Evolutionary conservation across 2,329 filamentous ascomycete genomes (phyloP), one percentile per base, ranked within the genome.

Genomic region (Gliomastix tumulicola): DNA sequence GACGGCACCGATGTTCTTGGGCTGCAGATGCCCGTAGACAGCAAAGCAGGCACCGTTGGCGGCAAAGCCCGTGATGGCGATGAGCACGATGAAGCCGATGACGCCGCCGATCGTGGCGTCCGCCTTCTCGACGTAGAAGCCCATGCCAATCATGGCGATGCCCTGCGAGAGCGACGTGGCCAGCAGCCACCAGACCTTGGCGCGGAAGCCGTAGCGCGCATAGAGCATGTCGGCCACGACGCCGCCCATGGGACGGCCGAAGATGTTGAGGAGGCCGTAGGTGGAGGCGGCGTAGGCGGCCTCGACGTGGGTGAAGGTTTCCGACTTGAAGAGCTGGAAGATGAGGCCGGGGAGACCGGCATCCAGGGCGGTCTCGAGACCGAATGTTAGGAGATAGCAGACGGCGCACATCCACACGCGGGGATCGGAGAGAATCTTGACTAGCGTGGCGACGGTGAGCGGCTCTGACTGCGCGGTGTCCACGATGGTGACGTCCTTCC

Each of bases 21-120:
- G 86, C 58, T 89, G 84, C 2, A 94, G 82, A 54, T 95, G 89
- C 4, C 88, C 88, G 18, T 95, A 82, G 6, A 95, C 71, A 0
- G 86, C 78, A 59, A 92, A 95, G 62, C 86, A 92, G 28, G 86
- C 80, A 1, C 89, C 89, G 54, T 95, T 95, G 30, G 80, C 81
- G 3, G 84, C 86, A 56, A 94, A 87, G 30, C 88, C 62, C 65
- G 94, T 94, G 54, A 94, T 71, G 2, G 84, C 86, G 63, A 88
- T 73, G 9, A 86, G 73, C 2, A 82, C 80, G 8, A 94, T 65
- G 6, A 95, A 76, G 2, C 84, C 86, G 38, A 92, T 79, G 70
- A 94, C 81, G 4, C 75, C 78, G 7, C 70, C 60, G 12, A 59
- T 48, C 28, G 32, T 42, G 28, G 43, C 38, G 13, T 50, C 53